A percentile compares a stretch with the other conserved stretches of the same genome.
phyloP scores from a whole-genome alignment of 768 basidiomycete species.

The Calocera viscosa region DNA sequence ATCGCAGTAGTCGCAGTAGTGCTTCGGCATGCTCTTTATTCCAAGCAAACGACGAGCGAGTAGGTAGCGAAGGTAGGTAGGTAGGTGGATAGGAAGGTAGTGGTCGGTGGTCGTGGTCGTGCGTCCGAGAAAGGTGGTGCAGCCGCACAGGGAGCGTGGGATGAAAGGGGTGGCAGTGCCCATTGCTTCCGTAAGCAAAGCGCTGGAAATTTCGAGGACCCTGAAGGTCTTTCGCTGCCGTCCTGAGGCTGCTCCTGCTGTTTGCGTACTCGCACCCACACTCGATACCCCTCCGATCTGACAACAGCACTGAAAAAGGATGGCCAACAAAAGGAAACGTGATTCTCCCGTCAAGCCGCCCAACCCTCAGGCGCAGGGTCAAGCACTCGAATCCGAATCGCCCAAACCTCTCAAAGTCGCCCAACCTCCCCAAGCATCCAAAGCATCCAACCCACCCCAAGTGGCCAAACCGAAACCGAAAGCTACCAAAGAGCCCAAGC shows the following conservation, averaged over 20 bases:
- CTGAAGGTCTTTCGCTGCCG: background rate
- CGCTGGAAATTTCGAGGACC: conserved; percentile 4
- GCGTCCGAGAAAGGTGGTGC: background rate
- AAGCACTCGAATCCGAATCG: too few relatives aligned
- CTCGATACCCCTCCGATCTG: too few relatives aligned
- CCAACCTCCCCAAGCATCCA: background rate
- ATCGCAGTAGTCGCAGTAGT: conserved; percentile 89
- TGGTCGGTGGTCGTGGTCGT: background rate
- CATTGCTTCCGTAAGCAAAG: background rate
- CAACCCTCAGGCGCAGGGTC: too few relatives aligned
- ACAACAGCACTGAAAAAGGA: too few relatives aligned
- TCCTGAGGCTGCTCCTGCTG: too few relatives aligned
- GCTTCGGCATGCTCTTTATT: conserved; percentile 45
- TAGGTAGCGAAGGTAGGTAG: too few relatives aligned
- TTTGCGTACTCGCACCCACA: too few relatives aligned
- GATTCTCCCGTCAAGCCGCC: background rate
- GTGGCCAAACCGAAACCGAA: background rate
- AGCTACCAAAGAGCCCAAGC: background rate
- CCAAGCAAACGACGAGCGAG: too few relatives aligned
- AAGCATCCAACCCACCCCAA: background rate
- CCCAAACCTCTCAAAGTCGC: too few relatives aligned
- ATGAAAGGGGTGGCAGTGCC: background rate
- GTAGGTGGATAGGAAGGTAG: too few relatives aligned
- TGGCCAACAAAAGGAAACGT: background rate
- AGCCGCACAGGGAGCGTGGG: background rate